phyloP scores from a whole-genome alignment of 768 basidiomycete genomes.

The Boletellus emodensis region DNA sequence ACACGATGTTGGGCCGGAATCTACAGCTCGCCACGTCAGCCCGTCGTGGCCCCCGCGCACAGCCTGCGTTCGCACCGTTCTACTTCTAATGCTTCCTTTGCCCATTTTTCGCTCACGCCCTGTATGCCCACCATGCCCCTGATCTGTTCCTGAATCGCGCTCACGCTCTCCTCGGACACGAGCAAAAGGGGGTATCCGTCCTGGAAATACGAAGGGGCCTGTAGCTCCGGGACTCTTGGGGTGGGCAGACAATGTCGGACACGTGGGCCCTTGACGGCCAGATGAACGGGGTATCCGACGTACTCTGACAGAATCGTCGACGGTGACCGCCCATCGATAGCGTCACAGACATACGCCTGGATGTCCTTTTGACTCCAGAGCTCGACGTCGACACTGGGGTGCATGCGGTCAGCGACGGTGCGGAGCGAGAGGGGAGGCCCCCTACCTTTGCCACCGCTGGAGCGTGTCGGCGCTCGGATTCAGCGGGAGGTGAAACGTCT shows the following conservation, averaged over 20 bases:
- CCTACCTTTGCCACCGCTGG: slow-evolving; percentile 53
- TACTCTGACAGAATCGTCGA: slow-evolving; percentile 58
- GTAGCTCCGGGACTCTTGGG: slow-evolving; percentile 50
- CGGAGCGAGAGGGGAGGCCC: slow-evolving; percentile 25
- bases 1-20: slow-evolving; percentile 74
- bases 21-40: slow-evolving; percentile 32
- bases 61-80: slow-evolving; percentile 47
- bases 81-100: slow-evolving; percentile 43
- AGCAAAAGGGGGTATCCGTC: slow-evolving; percentile 71
- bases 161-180: slow-evolving; percentile 63
- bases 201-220: slow-evolving; percentile 56
- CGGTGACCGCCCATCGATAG: slow-evolving; percentile 39
- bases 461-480: slow-evolving; percentile 48
- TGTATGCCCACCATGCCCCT: slow-evolving; percentile 44
- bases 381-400: slow-evolving; percentile 47
- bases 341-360: slow-evolving; percentile 65
- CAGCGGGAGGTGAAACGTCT: slow-evolving; percentile 57
- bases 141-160: slow-evolving; percentile 46
- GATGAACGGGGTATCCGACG: slow-evolving; percentile 55
- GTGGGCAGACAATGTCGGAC: slow-evolving; percentile 52
- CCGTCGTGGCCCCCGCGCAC: not conserved
- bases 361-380: slow-evolving; percentile 47
- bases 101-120: slow-evolving; percentile 52
- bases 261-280: slow-evolving; percentile 63
- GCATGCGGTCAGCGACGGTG: not conserved